These are phyloP conservation scores for Dysphania ambrosioides DNA, from an alignment of 148 eudicot species.

Conservation along the genomic window DNA sequence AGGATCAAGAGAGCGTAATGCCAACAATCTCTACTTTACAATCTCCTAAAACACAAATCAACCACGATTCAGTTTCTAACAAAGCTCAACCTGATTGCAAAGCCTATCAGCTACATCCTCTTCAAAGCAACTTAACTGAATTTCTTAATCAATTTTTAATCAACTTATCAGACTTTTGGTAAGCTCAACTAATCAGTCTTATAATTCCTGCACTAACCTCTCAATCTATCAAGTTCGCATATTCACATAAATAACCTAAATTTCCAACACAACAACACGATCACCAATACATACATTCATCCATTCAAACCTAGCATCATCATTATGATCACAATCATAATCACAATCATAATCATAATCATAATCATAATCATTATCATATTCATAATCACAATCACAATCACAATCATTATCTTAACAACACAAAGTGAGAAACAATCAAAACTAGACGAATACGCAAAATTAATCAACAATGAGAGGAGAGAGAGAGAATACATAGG, in stretches of 20 bases:
- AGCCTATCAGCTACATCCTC: too few species aligned
- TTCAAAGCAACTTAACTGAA: too few species aligned
- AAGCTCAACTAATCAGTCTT: neutral
- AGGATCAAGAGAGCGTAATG: neutral
- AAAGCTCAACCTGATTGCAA: neutral
- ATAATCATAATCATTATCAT: too few species aligned
- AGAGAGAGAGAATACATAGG: conserved; percentile 44
- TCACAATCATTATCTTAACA: too few species aligned
- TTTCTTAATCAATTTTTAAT: neutral
- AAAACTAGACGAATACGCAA: neutral
- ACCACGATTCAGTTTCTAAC: neutral
- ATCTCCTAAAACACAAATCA: neutral
- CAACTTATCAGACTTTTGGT: neutral
- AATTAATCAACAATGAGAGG: neutral
- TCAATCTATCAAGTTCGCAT: neutral
- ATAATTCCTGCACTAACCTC: neutral
- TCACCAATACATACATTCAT: too few species aligned
- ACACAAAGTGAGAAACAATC: too few species aligned
- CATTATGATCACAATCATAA: too few species aligned
- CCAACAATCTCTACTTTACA: neutral
- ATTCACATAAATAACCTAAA: neutral
- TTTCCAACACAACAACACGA: neutral
- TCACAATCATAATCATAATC: too few species aligned
- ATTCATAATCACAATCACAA: too few species aligned
- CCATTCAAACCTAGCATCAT: too few species aligned